These are phyloP conservation scores for Fusarium staphyleae DNA, from an alignment of 2,329 filamentous ascomycete species.

Conservation along the genomic window DNA sequence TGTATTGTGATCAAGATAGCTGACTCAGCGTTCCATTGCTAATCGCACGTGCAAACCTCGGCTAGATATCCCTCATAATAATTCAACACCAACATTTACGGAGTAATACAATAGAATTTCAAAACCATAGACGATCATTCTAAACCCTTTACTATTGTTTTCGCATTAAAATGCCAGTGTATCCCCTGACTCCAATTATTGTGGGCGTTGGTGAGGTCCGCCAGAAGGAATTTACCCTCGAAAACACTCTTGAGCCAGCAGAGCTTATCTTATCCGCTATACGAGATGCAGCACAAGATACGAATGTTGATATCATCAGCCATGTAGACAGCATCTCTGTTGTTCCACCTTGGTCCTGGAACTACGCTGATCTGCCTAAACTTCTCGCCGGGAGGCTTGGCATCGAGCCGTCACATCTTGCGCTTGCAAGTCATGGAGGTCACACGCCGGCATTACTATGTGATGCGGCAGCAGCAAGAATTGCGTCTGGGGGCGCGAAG, in stretches of 20 bases:
- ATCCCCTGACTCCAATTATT: conserved; percentile 56
- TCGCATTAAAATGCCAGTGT: background rate
- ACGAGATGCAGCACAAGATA: conserved; percentile 57
- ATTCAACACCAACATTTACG: too few species aligned
- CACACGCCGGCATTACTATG: conserved; percentile 68
- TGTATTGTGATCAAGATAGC: too few species aligned
- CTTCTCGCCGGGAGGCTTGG: conserved; percentile 59
- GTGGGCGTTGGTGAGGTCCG: conserved; percentile 69
- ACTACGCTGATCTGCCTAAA: conserved; percentile 65
- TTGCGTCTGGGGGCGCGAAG: conserved; percentile 60
- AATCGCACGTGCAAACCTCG: too few species aligned
- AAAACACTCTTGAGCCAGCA: conserved; percentile 64
- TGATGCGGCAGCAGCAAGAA: conserved; percentile 67
- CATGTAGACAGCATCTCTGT: conserved; percentile 64
- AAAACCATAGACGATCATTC: too few species aligned
- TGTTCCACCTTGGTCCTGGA: conserved; percentile 71
- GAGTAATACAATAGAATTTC: too few species aligned
- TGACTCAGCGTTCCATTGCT: too few species aligned
- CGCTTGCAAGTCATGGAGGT: conserved; percentile 66
- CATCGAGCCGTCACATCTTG: conserved; percentile 54
- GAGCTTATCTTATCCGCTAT: conserved; percentile 66
- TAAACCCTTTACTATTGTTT: too few species aligned
- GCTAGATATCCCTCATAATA: too few species aligned
- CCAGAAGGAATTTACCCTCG: conserved; percentile 57
- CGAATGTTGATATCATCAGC: conserved; percentile 32